These are phyloP conservation scores for Penicillium desertorum DNA, from an alignment of 495 filamentous ascomycete species.

Conservation along the genomic window DNA sequence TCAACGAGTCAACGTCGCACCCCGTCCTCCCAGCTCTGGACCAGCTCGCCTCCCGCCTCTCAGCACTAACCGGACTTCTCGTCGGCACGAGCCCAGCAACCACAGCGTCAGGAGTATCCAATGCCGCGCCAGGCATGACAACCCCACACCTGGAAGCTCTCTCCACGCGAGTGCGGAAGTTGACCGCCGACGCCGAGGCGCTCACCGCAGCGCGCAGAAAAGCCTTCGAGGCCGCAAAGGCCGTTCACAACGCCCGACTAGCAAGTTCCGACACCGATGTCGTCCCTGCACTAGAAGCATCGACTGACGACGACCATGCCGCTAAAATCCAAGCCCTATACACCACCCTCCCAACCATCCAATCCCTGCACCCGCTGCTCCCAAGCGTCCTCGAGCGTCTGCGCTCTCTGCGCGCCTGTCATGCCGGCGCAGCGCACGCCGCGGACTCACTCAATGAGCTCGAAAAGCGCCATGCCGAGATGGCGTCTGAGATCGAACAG, in stretches of 20 bases:
- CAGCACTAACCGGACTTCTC: slow-evolving; percentile 44
- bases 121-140: slow-evolving; percentile 28
- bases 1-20: slow-evolving; percentile 65
- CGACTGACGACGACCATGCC: slow-evolving; percentile 59
- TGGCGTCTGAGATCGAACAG: slow-evolving; percentile 75
- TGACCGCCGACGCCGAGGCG: slow-evolving; percentile 76
- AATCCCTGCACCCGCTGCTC: slow-evolving; percentile 78
- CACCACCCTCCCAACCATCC: slow-evolving; percentile 82
- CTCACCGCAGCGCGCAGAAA: slow-evolving; percentile 70
- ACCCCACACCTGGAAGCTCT: slow-evolving; percentile 66
- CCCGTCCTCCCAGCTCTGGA: slow-evolving; percentile 78
- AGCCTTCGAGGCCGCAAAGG: slow-evolving; percentile 68
- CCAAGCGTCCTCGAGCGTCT: slow-evolving; percentile 84
- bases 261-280: slow-evolving; percentile 36
- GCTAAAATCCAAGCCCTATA: slow-evolving; percentile 93
- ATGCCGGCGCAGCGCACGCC: slow-evolving; percentile 84
- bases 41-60: slow-evolving; percentile 50
- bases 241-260: slow-evolving; percentile 58
- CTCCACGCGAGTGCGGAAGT: slow-evolving; percentile 66
- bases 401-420: slow-evolving; percentile 77
- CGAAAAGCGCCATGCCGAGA: slow-evolving; percentile 77
- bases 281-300: slow-evolving; percentile 30
- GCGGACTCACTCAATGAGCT: slow-evolving; percentile 72
- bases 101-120: slow-evolving; percentile 26
- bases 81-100: slow-evolving; percentile 41